A percentile compares a stretch with the other conserved stretches of the same genome.
phyloP scores from a whole-genome alignment of 495 filamentous ascomycete genomes.

The Talaromyces liani region DNA sequence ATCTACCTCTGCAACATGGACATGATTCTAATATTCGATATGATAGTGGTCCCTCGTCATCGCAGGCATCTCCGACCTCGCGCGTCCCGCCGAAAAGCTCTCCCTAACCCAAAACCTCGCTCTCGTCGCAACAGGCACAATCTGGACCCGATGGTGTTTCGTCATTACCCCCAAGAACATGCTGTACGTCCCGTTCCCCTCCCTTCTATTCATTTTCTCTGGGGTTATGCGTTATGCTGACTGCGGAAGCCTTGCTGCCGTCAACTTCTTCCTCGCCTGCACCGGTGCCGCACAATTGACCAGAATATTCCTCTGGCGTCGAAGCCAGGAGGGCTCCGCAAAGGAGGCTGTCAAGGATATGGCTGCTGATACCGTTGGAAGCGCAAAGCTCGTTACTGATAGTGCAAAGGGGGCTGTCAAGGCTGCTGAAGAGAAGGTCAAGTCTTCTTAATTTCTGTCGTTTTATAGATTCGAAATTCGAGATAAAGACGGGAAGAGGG shows the following conservation, averaged over 20 bases:
- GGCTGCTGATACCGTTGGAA: conserved; percentile 39
- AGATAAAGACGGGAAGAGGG: neutral
- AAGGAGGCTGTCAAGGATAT: conserved; percentile 41
- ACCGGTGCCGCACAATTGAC: conserved; percentile 77
- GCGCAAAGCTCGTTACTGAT: conserved; percentile 18
- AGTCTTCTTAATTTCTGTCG: neutral
- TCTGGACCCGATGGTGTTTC: conserved; percentile 98
- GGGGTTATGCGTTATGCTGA: neutral
- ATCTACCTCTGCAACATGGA: neutral
- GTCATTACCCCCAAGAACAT: conserved; percentile 91
- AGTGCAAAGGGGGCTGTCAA: conserved; percentile 22
- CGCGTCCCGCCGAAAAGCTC: conserved; percentile 84
- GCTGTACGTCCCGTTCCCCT: conserved; percentile 47
- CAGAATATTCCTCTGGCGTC: conserved; percentile 65
- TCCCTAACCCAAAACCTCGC: conserved; percentile 87
- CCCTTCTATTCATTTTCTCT: neutral
- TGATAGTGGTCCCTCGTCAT: conserved; percentile 80
- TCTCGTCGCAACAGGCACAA: conserved; percentile 78
- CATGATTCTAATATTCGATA: conserved; percentile 7
- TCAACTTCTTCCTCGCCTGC: conserved; percentile 95
- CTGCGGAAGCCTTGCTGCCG: conserved; percentile 65
- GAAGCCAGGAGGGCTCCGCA: conserved; percentile 44
- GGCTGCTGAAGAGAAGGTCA: conserved; percentile 23
- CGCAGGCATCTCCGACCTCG: conserved; percentile 85
- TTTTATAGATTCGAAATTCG: neutral